These are phyloP conservation scores for Nitzschia putrida DNA, from an alignment of 108 stramenopile genomes.

Conservation along the genomic window DNA sequence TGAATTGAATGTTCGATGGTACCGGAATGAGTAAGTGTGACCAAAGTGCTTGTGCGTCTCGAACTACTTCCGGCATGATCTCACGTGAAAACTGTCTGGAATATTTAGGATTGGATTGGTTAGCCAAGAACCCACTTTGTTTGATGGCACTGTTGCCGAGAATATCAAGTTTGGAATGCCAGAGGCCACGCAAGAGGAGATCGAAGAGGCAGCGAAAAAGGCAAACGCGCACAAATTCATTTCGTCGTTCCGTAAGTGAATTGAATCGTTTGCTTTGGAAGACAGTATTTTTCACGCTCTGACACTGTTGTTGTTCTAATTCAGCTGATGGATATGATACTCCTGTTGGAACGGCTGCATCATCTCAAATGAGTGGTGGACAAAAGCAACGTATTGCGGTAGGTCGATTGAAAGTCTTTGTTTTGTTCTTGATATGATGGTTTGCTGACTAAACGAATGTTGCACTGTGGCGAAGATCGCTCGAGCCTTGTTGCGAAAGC, in stretches of 20 bases:
- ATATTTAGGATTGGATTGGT: slow-evolving; percentile 31
- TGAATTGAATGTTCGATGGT: slow-evolving; percentile 60
- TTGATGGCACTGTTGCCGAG: slow-evolving; percentile 64
- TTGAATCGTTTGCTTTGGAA: background rate
- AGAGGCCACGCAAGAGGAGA: slow-evolving; percentile 33
- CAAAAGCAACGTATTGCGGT: slow-evolving; percentile 79
- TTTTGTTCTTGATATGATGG: slow-evolving; percentile 14
- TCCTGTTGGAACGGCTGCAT: slow-evolving; percentile 11
- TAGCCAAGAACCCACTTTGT: slow-evolving; percentile 68
- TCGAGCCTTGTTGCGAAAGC: slow-evolving; percentile 54
- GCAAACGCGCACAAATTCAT: slow-evolving; percentile 81
- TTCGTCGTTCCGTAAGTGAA: slow-evolving; percentile 22
- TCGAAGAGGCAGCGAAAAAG: slow-evolving; percentile 63
- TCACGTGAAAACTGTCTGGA: slow-evolving; percentile 25
- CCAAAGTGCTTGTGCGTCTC: slow-evolving; percentile 77
- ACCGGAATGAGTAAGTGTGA: slow-evolving; percentile 38
- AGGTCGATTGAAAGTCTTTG: no score
- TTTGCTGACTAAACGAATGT: background rate
- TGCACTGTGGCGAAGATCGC: slow-evolving; percentile 48
- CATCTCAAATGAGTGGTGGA: slow-evolving; percentile 40
- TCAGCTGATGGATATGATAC: slow-evolving; percentile 56
- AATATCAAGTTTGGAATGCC: slow-evolving; percentile 75
- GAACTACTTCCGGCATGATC: slow-evolving; percentile 69
- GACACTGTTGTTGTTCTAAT: no score
- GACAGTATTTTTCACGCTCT: no score